These are phyloP conservation scores for Entomortierella lignicola DNA, from an alignment of 192 early-diverging fungal genomes.

Conservation along the genomic window DNA sequence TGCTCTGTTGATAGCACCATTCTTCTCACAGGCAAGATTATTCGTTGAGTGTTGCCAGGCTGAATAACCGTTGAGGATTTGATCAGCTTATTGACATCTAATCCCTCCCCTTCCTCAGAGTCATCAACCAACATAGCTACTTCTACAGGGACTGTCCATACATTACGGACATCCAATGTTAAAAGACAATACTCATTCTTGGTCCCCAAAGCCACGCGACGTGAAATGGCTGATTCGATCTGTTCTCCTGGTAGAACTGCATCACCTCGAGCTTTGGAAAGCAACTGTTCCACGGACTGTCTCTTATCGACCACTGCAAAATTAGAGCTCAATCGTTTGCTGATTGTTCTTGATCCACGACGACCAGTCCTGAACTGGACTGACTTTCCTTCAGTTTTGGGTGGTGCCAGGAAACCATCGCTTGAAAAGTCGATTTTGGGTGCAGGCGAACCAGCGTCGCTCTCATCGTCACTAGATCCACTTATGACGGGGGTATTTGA, in stretches of 20 bases:
- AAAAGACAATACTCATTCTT: slow-evolving; percentile 78
- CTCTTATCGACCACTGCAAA: slow-evolving; percentile 51
- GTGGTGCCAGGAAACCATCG: slow-evolving; percentile 52
- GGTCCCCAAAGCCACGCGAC: slow-evolving; percentile 50
- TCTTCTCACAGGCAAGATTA: slow-evolving; percentile 74
- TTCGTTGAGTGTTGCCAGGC: slow-evolving; percentile 58
- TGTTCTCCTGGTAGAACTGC: slow-evolving; percentile 45
- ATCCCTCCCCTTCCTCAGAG: slow-evolving; percentile 51
- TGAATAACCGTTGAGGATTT: slow-evolving; percentile 52
- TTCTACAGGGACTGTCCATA: slow-evolving; percentile 79
- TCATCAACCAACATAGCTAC: slow-evolving; percentile 78
- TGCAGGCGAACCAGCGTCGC: not conserved
- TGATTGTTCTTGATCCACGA: slow-evolving; percentile 47
- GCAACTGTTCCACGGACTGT: slow-evolving; percentile 43
- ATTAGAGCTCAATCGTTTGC: slow-evolving; percentile 48
- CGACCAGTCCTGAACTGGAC: slow-evolving; percentile 27
- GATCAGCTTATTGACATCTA: slow-evolving; percentile 40
- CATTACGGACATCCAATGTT: slow-evolving; percentile 82
- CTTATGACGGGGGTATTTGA: slow-evolving; percentile 33
- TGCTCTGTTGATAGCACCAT: slow-evolving; percentile 63
- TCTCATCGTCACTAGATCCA: not conserved
- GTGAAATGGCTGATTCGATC: slow-evolving; percentile 47
- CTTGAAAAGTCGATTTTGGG: slow-evolving; percentile 57
- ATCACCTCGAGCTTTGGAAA: slow-evolving; percentile 48
- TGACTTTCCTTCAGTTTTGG: slow-evolving; percentile 1